phyloP scores from a whole-genome alignment of 2,329 filamentous ascomycete species.

The Fusarium keratoplasticum region DNA sequence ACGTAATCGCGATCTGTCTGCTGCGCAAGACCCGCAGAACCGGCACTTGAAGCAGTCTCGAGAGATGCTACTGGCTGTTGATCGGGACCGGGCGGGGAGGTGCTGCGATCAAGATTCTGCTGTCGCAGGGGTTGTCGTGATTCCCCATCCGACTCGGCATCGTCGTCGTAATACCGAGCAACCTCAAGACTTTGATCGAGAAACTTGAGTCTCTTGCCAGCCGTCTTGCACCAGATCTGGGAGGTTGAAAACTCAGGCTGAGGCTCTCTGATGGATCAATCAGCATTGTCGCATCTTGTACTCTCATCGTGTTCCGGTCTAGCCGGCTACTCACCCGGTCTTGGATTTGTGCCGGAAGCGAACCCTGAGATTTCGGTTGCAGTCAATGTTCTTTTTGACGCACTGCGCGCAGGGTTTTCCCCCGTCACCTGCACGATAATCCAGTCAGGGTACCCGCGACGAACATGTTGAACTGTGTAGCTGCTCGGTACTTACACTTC shows the following conservation, averaged over 20 bases:
- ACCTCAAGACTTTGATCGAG: conserved; percentile 14
- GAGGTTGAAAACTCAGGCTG: conserved; percentile 25
- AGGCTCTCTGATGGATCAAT: conserved; percentile 14
- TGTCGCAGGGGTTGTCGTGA: not conserved
- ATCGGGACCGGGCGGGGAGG: not conserved
- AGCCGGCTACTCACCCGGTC: conserved; percentile 17
- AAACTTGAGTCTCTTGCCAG: conserved; percentile 32
- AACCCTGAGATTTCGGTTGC: conserved; percentile 27
- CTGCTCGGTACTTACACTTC: conserved; percentile 20
- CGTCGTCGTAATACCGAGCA: conserved; percentile 5
- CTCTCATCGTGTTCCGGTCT: not conserved
- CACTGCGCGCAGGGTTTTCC: conserved; percentile 32
- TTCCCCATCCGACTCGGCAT: conserved; percentile 11
- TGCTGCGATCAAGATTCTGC: not conserved
- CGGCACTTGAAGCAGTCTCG: not conserved
- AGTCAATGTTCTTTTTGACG: conserved; percentile 27
- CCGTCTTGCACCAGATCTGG: conserved; percentile 31
- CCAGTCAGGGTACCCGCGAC: not conserved
- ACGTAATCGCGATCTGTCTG: not conserved
- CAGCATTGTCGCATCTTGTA: not conserved
- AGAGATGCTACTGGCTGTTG: not conserved
- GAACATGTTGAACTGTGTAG: not conserved
- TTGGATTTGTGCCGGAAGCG: conserved; percentile 27
- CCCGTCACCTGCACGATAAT: conserved; percentile 24
- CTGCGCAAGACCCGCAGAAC: not conserved